Evolutionary conservation across 1,139 yeast genomes (phyloP), one percentile per base, ranked within the genome.

Genomic region (Yarrowia galli): DNA sequence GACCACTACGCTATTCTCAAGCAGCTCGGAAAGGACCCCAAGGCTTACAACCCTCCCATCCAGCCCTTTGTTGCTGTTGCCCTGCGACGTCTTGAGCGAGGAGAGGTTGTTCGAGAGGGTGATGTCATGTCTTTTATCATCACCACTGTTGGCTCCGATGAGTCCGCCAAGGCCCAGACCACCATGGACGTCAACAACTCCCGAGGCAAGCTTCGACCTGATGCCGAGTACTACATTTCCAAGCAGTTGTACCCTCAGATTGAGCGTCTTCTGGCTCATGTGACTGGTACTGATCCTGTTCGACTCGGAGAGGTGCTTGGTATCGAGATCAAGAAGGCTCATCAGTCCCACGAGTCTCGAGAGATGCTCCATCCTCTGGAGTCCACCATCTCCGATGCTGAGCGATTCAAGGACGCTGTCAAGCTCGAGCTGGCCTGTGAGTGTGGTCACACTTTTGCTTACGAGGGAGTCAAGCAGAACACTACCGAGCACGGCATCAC

Each of bases 41-140:
- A 72, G 48, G 78, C 75, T 48, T 81, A 81, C 70, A 73, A 75
- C 10, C 96, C 92, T 28, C 89, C 90, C 74, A 82, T 85, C 28
- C 90, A 91, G 93, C 97, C 99, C 2, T 92, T 93, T 40, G 97
- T 96, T 16, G 96, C 89, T 76, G 98, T 92, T 49, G 99, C 98
- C 0, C 81, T 91, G 70, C 84, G 96, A 73, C 83, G 92, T 77
- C 82, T 91, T 71, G 85, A 84, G 13, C 87, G 87, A 72, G 98
- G 98, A 45, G 93, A 92, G 73, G 88, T 90, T 51, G 85, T 96
- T 69, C 89, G 89, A 71, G 95, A 96, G 1, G 97, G 97, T 38
- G 90, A 89, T 74, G 98, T 96, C 64, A 89, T 96, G 67, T 90
- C 97, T 0, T 96, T 84, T 79, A 90, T 95, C 45, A 88, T 95